Conservation (phyloP, 495 filamentous ascomycete genomes). For the Xylaria bambusicola region DNA sequence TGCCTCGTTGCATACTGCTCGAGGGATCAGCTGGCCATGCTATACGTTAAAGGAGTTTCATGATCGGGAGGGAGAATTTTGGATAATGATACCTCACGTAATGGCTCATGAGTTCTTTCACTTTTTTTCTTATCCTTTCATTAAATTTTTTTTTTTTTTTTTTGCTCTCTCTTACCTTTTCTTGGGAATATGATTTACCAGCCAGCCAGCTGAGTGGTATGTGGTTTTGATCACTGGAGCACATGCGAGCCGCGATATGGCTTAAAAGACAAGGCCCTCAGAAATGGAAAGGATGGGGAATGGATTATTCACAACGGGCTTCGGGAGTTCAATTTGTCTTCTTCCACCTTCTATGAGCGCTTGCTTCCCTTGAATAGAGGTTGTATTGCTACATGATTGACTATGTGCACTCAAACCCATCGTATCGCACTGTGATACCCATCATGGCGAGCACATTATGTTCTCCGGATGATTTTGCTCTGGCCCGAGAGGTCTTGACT, state of each 20-base stretch:
- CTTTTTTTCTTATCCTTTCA: no score
- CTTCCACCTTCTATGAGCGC: not conserved
- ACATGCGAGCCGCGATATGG: not conserved
- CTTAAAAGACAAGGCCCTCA: not conserved
- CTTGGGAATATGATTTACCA: not conserved
- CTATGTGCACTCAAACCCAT: not conserved
- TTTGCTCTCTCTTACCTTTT: not conserved
- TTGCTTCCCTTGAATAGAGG: not conserved
- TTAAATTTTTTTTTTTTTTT: no score
- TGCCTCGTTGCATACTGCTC: not conserved
- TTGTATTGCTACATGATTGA: not conserved
- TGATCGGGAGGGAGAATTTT: conserved; percentile 7
- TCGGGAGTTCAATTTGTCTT: not conserved
- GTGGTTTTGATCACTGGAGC: not conserved
- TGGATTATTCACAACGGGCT: not conserved
- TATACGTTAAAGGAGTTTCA: not conserved
- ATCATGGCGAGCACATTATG: not conserved
- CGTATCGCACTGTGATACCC: not conserved
- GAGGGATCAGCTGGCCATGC: not conserved
- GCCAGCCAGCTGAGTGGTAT: not conserved
- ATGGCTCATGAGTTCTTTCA: not conserved
- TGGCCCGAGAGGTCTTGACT: not conserved
- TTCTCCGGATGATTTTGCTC: not conserved
- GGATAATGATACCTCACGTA: conserved; percentile 18
- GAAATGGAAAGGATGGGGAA: not conserved